Conservation (phyloP, 371 early-diverging fungal species). For the Mucor racemosus region DNA sequence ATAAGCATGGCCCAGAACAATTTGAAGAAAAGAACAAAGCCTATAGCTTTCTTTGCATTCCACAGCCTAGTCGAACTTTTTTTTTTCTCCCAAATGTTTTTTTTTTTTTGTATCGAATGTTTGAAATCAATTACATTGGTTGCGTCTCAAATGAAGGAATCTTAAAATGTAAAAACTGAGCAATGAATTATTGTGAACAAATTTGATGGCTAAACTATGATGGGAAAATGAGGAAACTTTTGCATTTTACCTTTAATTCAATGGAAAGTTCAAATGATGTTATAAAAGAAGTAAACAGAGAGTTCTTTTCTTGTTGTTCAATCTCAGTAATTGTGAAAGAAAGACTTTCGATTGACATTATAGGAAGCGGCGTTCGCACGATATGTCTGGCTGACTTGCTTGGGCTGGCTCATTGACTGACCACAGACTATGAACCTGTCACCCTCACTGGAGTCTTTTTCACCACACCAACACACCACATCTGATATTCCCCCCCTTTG, state of each 20-base stretch:
- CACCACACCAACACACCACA: no score
- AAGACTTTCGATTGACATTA: neutral
- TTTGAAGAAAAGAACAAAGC: neutral
- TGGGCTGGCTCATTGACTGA: neutral
- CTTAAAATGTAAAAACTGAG: neutral
- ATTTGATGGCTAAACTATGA: neutral
- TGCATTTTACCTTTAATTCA: neutral
- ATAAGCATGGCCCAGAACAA: neutral
- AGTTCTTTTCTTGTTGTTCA: neutral
- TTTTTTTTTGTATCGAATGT: neutral
- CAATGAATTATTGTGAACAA: neutral
- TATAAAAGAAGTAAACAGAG: neutral
- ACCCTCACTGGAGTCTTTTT: neutral
- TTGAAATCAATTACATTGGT: neutral
- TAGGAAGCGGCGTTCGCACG: neutral
- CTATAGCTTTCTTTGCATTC: neutral
- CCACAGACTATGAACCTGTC: neutral
- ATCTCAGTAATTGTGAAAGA: neutral
- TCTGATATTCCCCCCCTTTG: neutral
- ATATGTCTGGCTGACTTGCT: neutral
- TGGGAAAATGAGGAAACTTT: neutral
- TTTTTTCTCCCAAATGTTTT: no score
- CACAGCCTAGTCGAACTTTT: neutral
- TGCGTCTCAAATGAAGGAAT: neutral
- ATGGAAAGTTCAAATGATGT: neutral